Conservation (phyloP, 371 early-diverging fungal genomes). For the Amoeboaphelidium protococcarum region DNA sequence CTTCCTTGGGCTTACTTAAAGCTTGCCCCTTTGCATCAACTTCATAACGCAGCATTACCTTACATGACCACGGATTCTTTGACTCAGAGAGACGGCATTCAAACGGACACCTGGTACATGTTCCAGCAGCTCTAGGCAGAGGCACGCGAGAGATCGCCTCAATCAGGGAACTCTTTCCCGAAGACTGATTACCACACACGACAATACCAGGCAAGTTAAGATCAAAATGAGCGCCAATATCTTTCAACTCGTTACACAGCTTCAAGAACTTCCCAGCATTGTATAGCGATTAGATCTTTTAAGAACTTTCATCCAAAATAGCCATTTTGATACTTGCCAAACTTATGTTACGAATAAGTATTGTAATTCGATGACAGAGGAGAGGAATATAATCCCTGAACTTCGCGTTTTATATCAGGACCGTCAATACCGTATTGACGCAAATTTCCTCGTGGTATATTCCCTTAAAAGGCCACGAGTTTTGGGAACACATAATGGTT, state of each 20-base stretch:
- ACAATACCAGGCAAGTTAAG: conserved; percentile 31
- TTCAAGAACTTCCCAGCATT: conserved; percentile 4
- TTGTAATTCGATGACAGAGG: too few relatives aligned
- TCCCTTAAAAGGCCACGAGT: too few relatives aligned
- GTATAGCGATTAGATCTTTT: too few relatives aligned
- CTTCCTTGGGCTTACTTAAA: background rate
- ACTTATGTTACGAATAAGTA: too few relatives aligned
- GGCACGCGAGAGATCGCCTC: conserved; percentile 17
- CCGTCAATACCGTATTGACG: too few relatives aligned
- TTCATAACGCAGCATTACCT: conserved; percentile 15
- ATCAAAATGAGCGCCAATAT: conserved; percentile 20
- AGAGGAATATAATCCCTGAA: too few relatives aligned
- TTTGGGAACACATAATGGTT: too few relatives aligned
- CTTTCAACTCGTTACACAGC: conserved; percentile 20
- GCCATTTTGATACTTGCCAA: too few relatives aligned
- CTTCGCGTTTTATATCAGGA: too few relatives aligned
- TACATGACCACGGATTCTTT: conserved; percentile 10
- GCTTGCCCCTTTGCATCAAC: conserved; percentile 8
- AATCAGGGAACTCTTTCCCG: conserved; percentile 16
- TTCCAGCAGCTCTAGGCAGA: conserved; percentile 17
- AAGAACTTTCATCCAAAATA: too few relatives aligned
- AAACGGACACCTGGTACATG: conserved; percentile 19
- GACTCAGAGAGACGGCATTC: conserved; percentile 12
- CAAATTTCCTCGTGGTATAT: too few relatives aligned
- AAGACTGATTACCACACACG: conserved; percentile 25